phyloP scores from a whole-genome alignment of 2,329 filamentous ascomycete species.

The Aspergillus sp. region DNA sequence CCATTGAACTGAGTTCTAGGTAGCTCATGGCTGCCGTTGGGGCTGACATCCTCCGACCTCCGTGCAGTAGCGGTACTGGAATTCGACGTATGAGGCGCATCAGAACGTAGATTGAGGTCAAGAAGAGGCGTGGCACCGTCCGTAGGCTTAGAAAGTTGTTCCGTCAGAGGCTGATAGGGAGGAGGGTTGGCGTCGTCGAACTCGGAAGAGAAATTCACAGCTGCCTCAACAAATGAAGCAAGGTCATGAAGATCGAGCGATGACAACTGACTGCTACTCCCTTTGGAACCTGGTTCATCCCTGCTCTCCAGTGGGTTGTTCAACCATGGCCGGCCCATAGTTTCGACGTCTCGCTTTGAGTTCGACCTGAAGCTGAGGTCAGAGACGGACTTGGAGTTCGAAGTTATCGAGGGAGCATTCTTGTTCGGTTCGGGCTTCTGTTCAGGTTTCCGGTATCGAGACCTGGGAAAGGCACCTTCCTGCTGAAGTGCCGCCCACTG shows the following conservation, averaged over 20 bases:
- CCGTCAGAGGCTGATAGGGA: conserved; percentile 21
- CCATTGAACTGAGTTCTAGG: not conserved
- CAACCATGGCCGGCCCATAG: conserved; percentile 44
- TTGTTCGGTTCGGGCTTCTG: conserved; percentile 31
- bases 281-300: conserved; percentile 21
- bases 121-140: not conserved
- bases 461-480: conserved; percentile 34
- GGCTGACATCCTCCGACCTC: not conserved
- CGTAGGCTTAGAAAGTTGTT: not conserved
- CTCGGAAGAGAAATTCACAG: conserved; percentile 33
- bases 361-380: conserved; percentile 34
- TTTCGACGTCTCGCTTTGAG: conserved; percentile 40
- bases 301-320: conserved; percentile 30
- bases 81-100: not conserved
- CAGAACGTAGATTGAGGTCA: not conserved
- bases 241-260: conserved; percentile 40
- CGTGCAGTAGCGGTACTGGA: not conserved
- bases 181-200: conserved; percentile 30
- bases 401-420: conserved; percentile 27
- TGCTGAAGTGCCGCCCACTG: conserved; percentile 37
- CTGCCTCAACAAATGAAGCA: conserved; percentile 38
- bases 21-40: not conserved
- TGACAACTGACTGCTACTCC: conserved; percentile 26
- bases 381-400: conserved; percentile 20
- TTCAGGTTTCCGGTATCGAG: conserved; percentile 23